These are phyloP conservation scores for Oemleria cerasiformis DNA, from an alignment of 306 rosid species.

Conservation along the genomic window DNA sequence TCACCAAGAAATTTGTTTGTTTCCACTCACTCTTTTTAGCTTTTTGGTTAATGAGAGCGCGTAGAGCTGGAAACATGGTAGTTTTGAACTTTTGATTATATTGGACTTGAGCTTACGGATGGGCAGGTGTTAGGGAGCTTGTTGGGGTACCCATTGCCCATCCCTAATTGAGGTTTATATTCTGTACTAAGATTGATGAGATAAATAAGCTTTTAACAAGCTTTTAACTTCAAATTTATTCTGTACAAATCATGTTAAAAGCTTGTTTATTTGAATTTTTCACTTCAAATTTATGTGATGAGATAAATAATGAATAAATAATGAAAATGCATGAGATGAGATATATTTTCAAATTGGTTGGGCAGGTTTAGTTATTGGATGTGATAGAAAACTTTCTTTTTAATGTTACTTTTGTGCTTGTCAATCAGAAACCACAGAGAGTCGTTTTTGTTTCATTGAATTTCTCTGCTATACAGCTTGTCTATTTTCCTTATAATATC, in stretches of 20 bases:
- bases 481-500: neutral
- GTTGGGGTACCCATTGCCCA: too few relatives aligned
- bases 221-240: too few relatives aligned
- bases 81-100: neutral
- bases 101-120: neutral
- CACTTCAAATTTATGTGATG: too few relatives aligned
- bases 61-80: neutral
- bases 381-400: neutral
- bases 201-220: too few relatives aligned
- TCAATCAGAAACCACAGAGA: neutral
- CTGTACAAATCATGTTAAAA: too few relatives aligned
- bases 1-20: neutral
- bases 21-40: neutral
- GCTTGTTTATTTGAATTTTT: too few relatives aligned
- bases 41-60: constrained; percentile 3
- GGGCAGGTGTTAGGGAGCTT: too few relatives aligned
- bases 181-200: neutral
- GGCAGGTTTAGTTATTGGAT: neutral
- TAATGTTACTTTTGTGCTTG: neutral
- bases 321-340: too few relatives aligned
- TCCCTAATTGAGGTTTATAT: neutral
- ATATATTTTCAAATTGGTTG: neutral
- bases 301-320: too few relatives aligned
- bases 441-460: neutral
- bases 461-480: neutral